A percentile compares a stretch with the other conserved stretches of the same genome.
Conservation (phyloP, 2,329 filamentous ascomycete species). For the Trematosphaeria pertusa region DNA sequence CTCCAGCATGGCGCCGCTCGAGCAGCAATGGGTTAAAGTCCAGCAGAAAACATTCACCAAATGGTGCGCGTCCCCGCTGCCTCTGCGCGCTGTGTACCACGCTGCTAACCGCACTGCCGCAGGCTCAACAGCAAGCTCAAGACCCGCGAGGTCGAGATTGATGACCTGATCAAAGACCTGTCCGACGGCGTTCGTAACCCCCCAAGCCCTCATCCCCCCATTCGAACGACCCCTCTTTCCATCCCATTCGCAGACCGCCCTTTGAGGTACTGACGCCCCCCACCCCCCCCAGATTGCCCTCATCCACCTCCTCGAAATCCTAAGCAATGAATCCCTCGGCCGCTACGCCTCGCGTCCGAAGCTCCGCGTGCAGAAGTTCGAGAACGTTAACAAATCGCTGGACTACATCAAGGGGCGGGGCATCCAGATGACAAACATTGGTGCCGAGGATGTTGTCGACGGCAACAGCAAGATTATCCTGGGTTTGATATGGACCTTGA, state of each 20-base stretch:
- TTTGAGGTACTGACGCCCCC: slow-evolving; percentile 17
- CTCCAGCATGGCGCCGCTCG: slow-evolving; percentile 54
- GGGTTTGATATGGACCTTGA: slow-evolving; percentile 96
- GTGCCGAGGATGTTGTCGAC: slow-evolving; percentile 96
- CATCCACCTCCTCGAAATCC: slow-evolving; percentile 95
- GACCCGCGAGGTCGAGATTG: slow-evolving; percentile 77
- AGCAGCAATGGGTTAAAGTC: slow-evolving; percentile 74
- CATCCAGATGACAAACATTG: slow-evolving; percentile 98
- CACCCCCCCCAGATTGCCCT: slow-evolving; percentile 73
- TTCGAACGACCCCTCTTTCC: slow-evolving; percentile 9
- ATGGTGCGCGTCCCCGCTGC: slow-evolving; percentile 71
- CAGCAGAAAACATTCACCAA: slow-evolving; percentile 99
- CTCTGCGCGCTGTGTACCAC: slow-evolving; percentile 13
- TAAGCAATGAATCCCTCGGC: slow-evolving; percentile 91
- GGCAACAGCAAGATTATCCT: slow-evolving; percentile 98
- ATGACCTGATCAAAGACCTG: slow-evolving; percentile 86
- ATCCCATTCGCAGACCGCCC: slow-evolving; percentile 9
- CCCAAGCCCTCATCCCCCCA: slow-evolving; percentile 7
- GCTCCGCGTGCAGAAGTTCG: slow-evolving; percentile 93
- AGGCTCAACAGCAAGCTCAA: slow-evolving; percentile 97
- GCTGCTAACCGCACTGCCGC: slow-evolving; percentile 31
- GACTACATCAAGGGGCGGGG: slow-evolving; percentile 90
- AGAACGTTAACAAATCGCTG: slow-evolving; percentile 95
- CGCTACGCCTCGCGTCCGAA: slow-evolving; percentile 97
- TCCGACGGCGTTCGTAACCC: slow-evolving; percentile 81